Conservation (phyloP, 2,329 filamentous ascomycete genomes). For the Mycosphaerelloides madeirae region DNA sequence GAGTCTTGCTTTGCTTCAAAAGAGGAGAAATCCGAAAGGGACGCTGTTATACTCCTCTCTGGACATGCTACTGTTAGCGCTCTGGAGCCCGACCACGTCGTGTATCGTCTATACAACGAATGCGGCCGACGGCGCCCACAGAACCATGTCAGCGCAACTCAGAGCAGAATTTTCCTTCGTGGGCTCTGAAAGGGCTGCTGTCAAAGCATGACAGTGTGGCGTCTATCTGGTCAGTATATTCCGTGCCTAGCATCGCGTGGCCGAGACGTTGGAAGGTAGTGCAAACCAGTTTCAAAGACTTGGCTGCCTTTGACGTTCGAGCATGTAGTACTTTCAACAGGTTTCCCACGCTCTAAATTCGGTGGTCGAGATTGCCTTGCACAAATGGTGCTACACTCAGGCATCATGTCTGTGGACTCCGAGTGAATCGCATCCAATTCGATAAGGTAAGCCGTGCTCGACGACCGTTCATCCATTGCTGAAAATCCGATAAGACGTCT, state of each 20-base stretch:
- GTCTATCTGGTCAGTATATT: too few species aligned
- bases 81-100: neutral
- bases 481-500: too few species aligned
- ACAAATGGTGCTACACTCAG: too few species aligned
- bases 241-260: neutral
- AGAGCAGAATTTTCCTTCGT: conserved; percentile 11
- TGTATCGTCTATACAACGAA: conserved; percentile 15
- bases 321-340: too few species aligned
- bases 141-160: conserved; percentile 6
- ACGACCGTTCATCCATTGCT: neutral
- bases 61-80: neutral
- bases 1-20: too few species aligned
- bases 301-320: too few species aligned
- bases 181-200: neutral
- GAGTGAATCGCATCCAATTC: neutral
- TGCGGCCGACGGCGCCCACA: conserved; percentile 13
- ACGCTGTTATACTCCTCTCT: conserved; percentile 5
- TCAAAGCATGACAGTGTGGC: too few species aligned
- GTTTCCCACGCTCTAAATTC: too few species aligned
- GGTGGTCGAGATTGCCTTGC: too few species aligned
- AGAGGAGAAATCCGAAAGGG: neutral
- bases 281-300: too few species aligned
- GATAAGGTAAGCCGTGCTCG: neutral
- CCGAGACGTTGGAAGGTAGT: too few species aligned
- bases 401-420: too few species aligned